Evolutionary conservation across 2,329 filamentous ascomycete genomes (phyloP).

Genomic region (Claviceps sp.): DNA sequence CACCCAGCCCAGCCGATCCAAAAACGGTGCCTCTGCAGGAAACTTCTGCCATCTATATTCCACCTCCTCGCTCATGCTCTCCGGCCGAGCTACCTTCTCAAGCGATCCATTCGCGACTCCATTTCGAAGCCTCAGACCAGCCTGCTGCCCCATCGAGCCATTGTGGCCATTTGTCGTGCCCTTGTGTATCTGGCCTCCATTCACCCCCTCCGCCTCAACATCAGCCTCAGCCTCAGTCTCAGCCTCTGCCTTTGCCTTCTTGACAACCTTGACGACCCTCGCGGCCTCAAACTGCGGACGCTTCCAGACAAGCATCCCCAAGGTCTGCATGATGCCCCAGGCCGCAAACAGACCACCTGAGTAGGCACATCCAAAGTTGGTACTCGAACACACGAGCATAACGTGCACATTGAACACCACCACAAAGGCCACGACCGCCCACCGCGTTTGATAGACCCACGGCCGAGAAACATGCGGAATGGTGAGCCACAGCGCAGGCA

Average conservation of each 20-base stretch:
- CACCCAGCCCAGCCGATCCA: conserved; percentile 40
- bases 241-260: neutral
- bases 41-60: conserved; percentile 50
- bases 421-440: conserved; percentile 33
- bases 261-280: conserved; percentile 26
- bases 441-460: conserved; percentile 36
- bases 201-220: no score
- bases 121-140: conserved; percentile 10
- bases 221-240: neutral
- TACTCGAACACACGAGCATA: conserved; percentile 30
- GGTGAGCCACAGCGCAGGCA: conserved; percentile 41
- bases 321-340: conserved; percentile 37
- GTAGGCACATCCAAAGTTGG: conserved; percentile 38
- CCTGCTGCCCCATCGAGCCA: conserved; percentile 5
- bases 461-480: conserved; percentile 38
- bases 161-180: neutral
- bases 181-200: no score
- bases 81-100: neutral
- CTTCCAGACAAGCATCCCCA: conserved; percentile 39
- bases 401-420: conserved; percentile 30
- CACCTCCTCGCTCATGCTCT: conserved; percentile 13
- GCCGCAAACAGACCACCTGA: conserved; percentile 32
- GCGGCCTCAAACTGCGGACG: conserved; percentile 43
- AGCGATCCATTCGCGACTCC: neutral
- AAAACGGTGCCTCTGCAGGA: conserved; percentile 34